Evolutionary conservation across 192 early-diverging fungal species (phyloP).

Genomic region (Entomortierella beljakovae): DNA sequence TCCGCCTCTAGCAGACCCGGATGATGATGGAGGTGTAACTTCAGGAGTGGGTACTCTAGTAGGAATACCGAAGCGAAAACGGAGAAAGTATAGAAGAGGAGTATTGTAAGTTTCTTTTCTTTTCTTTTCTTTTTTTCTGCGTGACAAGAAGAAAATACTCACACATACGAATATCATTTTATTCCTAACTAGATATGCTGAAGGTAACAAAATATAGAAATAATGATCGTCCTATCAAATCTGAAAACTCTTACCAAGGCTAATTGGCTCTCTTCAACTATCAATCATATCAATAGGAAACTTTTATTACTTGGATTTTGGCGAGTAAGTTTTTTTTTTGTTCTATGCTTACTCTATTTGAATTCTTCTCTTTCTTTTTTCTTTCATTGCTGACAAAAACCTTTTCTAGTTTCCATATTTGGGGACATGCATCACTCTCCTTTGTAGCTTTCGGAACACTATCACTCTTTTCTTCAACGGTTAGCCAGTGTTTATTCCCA

Average conservation of each 20-base stretch:
- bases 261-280: neutral
- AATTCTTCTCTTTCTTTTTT: neutral
- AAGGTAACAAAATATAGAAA: slow-evolving; percentile 18
- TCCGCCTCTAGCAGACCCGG: slow-evolving; percentile 18
- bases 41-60: neutral
- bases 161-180: neutral
- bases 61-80: neutral
- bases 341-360: neutral
- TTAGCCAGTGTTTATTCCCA: slow-evolving; percentile 44
- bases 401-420: slow-evolving; percentile 27
- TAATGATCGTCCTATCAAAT: no score
- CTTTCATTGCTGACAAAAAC: neutral
- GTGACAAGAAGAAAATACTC: neutral
- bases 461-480: slow-evolving; percentile 43
- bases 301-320: slow-evolving; percentile 51
- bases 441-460: slow-evolving; percentile 49
- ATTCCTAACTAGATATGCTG: slow-evolving; percentile 15
- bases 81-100: slow-evolving; percentile 24
- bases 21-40: slow-evolving; percentile 3
- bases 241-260: neutral
- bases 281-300: slow-evolving; percentile 18
- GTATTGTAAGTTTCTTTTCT: slow-evolving; percentile 16
- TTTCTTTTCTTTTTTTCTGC: neutral
- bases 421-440: slow-evolving; percentile 42
- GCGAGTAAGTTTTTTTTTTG: slow-evolving; percentile 34